Base-by-base conservation (phyloP, 1,284 basidiomycete species). In the Trametes pubescens region DNA sequence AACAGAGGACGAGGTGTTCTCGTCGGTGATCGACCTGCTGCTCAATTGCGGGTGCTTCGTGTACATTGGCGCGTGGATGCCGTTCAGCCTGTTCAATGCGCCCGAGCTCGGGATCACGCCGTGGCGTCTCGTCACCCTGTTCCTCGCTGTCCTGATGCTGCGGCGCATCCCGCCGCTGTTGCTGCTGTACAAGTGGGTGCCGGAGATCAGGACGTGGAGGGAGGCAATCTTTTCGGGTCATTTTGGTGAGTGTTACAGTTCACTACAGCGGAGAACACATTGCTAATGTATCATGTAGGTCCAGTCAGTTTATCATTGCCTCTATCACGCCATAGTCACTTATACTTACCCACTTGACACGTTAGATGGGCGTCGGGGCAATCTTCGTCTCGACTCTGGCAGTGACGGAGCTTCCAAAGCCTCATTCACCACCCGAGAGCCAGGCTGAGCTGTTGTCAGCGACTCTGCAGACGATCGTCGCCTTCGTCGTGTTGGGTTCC, bases 51-150 rank as follows among this genome's bases (percentile, higher is more conserved):
- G 85, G 14, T 91, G 90, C 70, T 97, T 96, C 80, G 86, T 97
- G 64, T 96, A 95, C 76, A 94, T 96, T 61, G 95, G 94, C 35
- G 94, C 95, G 4, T 93, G 91, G 91, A 81, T 96, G 46, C 93
- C 94, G 0, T 96, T 96, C 75, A 71, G 81, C 9, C 75, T 84
- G 9, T 96, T 92, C 77, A 84, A 87, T 67, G 78, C 82, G 26
- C 80, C 83, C 0, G 81, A 81, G 10, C 77, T 94, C 18, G 89
- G 89, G 0, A 85, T 97, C 58, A 83, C 81, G 0, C 88, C 89
- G 0, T 91, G 91, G 90, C 81, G 88, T n/a, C 80, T 97, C 21
- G 73, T 91, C 11, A 76, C 90, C 0, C 78, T 97, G 6, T 84
- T 90, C 65, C 72, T 95, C 38, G 76, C 78, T 1, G 88, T 96